Evolutionary conservation across 2,329 filamentous ascomycete genomes (phyloP).

Genomic region (Botrytis fragariae): DNA sequence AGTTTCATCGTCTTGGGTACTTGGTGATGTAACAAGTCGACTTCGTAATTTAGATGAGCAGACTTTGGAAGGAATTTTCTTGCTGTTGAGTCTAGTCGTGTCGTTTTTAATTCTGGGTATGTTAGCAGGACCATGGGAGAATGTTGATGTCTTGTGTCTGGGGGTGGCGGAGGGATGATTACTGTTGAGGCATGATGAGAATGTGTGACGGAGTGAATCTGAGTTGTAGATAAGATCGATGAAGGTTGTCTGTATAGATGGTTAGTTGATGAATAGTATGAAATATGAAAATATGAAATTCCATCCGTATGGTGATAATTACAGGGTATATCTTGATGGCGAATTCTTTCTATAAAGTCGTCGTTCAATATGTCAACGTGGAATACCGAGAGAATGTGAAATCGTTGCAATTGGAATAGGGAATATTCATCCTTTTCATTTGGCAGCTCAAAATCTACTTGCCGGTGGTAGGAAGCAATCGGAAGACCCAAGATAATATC

Average conservation of each 20-base stretch:
- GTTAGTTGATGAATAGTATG: not conserved
- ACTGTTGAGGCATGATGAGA: conserved; percentile 6
- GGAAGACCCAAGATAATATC: not conserved
- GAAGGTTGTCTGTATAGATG: not conserved
- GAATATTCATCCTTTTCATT: not conserved
- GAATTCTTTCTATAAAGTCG: not conserved
- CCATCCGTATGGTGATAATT: too few species aligned
- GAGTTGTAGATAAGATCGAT: not conserved
- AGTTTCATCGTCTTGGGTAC: not conserved
- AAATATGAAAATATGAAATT: rapidly evolving
- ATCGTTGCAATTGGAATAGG: too few species aligned
- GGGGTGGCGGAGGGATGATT: not conserved
- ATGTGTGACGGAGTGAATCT: not conserved
- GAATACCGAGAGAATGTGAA: not conserved
- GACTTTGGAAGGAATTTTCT: not conserved
- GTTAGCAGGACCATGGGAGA: not conserved
- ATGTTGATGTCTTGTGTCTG: not conserved
- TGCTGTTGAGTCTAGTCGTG: rapidly evolving
- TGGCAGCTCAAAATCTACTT: not conserved
- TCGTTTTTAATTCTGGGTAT: not conserved
- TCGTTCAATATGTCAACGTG: not conserved
- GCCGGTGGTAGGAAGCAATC: too few species aligned
- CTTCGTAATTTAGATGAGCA: not conserved
- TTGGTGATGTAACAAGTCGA: not conserved
- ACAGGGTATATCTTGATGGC: not conserved